Percentiles rank a stretch among this genome's conserved stretches.
These are phyloP conservation scores for Neofusicoccum parvum DNA, from an alignment of 2,329 filamentous ascomycete genomes.

Conservation along the genomic window DNA sequence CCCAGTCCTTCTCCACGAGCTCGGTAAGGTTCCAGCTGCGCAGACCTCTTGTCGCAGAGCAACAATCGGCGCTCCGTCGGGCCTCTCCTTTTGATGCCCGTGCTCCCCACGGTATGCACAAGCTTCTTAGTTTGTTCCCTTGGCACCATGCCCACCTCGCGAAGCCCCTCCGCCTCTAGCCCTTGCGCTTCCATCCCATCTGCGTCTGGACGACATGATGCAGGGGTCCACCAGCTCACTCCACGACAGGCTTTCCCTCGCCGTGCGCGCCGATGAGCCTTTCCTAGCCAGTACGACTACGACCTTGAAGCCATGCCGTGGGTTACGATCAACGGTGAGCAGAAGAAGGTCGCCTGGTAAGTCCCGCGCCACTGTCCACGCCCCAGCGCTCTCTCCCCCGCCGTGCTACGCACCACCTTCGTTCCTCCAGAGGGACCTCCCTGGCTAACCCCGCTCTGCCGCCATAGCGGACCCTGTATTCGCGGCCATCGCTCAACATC, in stretches of 20 bases:
- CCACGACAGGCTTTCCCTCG: slow-evolving; percentile 1
- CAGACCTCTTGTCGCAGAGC: background rate
- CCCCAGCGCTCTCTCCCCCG: background rate
- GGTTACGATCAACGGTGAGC: slow-evolving; percentile 63
- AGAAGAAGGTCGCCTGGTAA: slow-evolving; percentile 77
- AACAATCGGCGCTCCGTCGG: slow-evolving; percentile 1
- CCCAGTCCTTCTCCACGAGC: background rate
- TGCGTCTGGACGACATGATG: slow-evolving; percentile 2
- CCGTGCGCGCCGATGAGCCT: background rate
- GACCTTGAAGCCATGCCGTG: slow-evolving; percentile 42
- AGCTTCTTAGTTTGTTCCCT: slow-evolving; percentile 11
- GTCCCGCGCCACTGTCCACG: slow-evolving; percentile 32
- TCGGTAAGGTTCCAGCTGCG: slow-evolving; percentile 2
- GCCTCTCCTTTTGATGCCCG: slow-evolving; percentile 13
- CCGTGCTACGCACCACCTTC: background rate
- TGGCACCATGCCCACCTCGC: background rate
- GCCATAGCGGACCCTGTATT: slow-evolving; percentile 69
- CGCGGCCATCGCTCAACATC: slow-evolving; percentile 75
- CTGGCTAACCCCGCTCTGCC: slow-evolving; percentile 3
- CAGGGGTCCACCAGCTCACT: slow-evolving; percentile 15
- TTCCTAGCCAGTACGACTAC: background rate
- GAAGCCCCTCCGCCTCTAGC: background rate
- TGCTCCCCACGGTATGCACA: slow-evolving; percentile 13
- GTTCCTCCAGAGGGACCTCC: slow-evolving; percentile 19
- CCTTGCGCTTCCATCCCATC: slow-evolving; percentile 3